Percentiles rank a stretch among this genome's conserved stretches.
Conservation (phyloP, 352 stramenopile genomes). For the Pythium biforme region DNA sequence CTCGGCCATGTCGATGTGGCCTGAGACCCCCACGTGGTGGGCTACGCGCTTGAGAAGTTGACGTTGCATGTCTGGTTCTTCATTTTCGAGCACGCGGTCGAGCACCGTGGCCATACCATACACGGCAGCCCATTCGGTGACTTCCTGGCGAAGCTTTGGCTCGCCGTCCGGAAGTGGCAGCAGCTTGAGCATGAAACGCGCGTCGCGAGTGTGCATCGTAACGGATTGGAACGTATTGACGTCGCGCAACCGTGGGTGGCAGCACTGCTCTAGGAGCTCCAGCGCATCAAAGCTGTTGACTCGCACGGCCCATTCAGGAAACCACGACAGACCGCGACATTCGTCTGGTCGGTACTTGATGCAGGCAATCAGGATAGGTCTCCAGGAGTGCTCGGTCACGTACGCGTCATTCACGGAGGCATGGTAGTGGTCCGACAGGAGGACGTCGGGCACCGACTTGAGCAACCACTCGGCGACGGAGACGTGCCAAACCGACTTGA, state of each 20-base stretch:
- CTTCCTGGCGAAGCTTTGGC: not conserved
- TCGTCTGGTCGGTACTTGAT: not conserved
- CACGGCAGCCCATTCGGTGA: not conserved
- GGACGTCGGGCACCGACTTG: not conserved
- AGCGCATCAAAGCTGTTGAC: not conserved
- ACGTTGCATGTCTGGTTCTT: not conserved
- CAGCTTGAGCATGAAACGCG: not conserved
- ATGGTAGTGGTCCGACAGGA: not conserved
- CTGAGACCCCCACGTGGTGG: not conserved
- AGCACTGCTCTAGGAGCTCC: not conserved
- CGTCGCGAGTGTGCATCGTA: not conserved
- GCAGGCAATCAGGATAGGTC: not conserved
- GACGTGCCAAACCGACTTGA: not conserved
- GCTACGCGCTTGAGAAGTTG: not conserved
- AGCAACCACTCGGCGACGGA: not conserved
- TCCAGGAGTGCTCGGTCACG: not conserved
- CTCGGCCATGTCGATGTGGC: not conserved
- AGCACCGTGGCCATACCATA: not conserved
- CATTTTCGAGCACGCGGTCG: not conserved
- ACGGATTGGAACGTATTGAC: not conserved
- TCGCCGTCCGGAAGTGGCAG: not conserved
- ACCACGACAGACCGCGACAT: not conserved
- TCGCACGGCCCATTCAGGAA: not conserved
- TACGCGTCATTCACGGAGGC: not conserved
- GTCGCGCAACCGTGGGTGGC: not conserved